phyloP scores from a whole-genome alignment of 2,329 filamentous ascomycete genomes.

The Phaeosphaeriaceae sp. region DNA sequence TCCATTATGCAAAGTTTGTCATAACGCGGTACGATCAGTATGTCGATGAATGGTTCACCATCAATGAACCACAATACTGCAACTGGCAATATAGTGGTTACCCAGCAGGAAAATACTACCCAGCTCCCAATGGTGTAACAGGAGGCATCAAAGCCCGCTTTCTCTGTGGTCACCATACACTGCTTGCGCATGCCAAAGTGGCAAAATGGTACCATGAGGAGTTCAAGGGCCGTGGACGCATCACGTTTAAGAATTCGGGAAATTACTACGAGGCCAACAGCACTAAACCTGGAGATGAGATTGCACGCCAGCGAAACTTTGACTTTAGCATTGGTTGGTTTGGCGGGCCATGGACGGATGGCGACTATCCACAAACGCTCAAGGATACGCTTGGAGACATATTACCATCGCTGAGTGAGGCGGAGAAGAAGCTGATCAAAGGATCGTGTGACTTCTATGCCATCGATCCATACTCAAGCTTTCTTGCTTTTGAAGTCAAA shows the following conservation, averaged over 20 bases:
- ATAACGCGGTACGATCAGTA: conserved; percentile 50
- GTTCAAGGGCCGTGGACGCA: conserved; percentile 51
- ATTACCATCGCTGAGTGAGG: conserved; percentile 46
- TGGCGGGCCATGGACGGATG: conserved; percentile 55
- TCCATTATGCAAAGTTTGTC: conserved; percentile 53
- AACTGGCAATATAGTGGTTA: conserved; percentile 57
- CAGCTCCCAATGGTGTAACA: conserved; percentile 52
- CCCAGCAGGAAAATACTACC: conserved; percentile 54
- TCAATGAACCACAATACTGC: conserved; percentile 55
- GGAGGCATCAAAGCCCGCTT: conserved; percentile 51
- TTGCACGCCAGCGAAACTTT: conserved; percentile 48
- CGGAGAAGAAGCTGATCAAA: conserved; percentile 52
- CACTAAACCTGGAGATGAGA: conserved; percentile 43
- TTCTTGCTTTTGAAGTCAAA: conserved; percentile 37
- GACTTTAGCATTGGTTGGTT: conserved; percentile 56
- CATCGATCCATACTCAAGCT: conserved; percentile 47
- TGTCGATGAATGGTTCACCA: conserved; percentile 51
- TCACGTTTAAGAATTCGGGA: conserved; percentile 53
- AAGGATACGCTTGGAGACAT: conserved; percentile 51
- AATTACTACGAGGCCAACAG: conserved; percentile 51
- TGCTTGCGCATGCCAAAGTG: conserved; percentile 53
- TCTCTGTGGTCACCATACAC: conserved; percentile 53
- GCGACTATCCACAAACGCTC: conserved; percentile 50
- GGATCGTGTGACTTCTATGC: conserved; percentile 54
- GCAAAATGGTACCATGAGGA: conserved; percentile 55